phyloP scores from a whole-genome alignment of 345 rosid species.

The Bruguiera parviflora region DNA sequence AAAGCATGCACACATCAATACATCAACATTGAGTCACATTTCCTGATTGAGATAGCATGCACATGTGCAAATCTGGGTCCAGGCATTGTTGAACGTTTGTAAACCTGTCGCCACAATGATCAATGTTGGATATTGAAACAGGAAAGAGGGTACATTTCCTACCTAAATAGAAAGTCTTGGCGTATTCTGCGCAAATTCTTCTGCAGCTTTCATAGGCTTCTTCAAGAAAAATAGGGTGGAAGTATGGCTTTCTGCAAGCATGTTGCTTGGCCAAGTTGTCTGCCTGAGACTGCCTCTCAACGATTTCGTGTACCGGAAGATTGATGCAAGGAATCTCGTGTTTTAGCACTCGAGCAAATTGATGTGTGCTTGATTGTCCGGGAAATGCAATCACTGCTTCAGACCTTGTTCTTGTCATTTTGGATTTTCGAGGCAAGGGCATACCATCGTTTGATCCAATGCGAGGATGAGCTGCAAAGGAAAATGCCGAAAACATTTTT shows the following conservation, averaged over 20 bases:
- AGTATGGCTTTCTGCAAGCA: slow-evolving; percentile 26
- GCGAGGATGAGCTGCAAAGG: slow-evolving; percentile 27
- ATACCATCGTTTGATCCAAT: slow-evolving; percentile 14
- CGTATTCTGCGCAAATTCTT: slow-evolving; percentile 51
- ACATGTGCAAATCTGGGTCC: too few species aligned
- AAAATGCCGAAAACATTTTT: slow-evolving; percentile 28
- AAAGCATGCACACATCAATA: background rate
- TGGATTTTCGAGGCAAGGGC: slow-evolving; percentile 3
- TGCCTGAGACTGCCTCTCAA: slow-evolving; percentile 38
- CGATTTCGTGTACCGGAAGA: slow-evolving; percentile 33
- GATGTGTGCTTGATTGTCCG: background rate
- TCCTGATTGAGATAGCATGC: too few species aligned
- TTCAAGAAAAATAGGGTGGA: slow-evolving; percentile 41
- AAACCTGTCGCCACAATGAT: too few species aligned
- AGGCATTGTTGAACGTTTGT: too few species aligned
- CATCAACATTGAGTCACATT: background rate
- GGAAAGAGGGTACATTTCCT: background rate
- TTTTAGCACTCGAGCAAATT: slow-evolving; percentile 22
- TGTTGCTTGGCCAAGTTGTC: slow-evolving; percentile 8
- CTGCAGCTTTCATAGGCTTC: slow-evolving; percentile 50
- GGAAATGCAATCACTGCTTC: slow-evolving; percentile 31
- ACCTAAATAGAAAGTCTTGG: slow-evolving; percentile 68
- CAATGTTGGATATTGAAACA: too few species aligned
- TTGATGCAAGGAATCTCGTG: slow-evolving; percentile 35
- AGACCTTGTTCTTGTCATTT: slow-evolving; percentile 21